phyloP scores from a whole-genome alignment of 345 rosid genomes.

The Microcos paniculata region DNA sequence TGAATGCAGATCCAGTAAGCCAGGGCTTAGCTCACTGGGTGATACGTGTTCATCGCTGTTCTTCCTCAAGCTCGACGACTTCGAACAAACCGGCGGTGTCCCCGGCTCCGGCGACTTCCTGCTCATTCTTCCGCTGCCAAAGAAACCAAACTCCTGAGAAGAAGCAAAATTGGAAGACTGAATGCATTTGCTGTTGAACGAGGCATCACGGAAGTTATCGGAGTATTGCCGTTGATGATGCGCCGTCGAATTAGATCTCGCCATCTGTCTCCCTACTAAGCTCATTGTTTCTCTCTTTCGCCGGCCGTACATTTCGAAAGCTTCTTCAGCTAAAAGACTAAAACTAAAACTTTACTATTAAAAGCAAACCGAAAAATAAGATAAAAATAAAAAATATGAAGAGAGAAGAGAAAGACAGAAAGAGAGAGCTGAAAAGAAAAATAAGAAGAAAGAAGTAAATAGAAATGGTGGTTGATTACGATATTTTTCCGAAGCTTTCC shows the following conservation, averaged over 20 bases:
- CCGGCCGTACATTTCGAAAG: neutral
- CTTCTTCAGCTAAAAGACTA: neutral
- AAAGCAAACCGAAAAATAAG: neutral
- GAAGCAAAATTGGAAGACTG: slow-evolving; percentile 31
- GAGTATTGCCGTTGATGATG: slow-evolving; percentile 58
- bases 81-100: slow-evolving; percentile 29
- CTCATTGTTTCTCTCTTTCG: slow-evolving; percentile 29
- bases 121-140: slow-evolving; percentile 26
- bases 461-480: neutral
- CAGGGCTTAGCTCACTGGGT: slow-evolving; percentile 41
- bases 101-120: slow-evolving; percentile 29
- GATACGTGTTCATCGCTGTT: slow-evolving; percentile 33
- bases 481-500: neutral
- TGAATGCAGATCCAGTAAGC: slow-evolving; percentile 63
- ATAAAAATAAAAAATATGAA: neutral
- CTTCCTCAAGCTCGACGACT: slow-evolving; percentile 49
- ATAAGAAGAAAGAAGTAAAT: neutral
- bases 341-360: neutral
- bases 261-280: slow-evolving; percentile 41
- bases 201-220: slow-evolving; percentile 42
- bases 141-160: slow-evolving; percentile 36
- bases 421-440: neutral
- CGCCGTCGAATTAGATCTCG: slow-evolving; percentile 41
- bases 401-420: too few relatives aligned
- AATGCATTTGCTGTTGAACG: slow-evolving; percentile 38